A percentile compares a stretch with the other conserved stretches of the same genome.
These are phyloP conservation scores for Aspergillus sp. DNA, from an alignment of 2,329 filamentous ascomycete species.

Conservation along the genomic window DNA sequence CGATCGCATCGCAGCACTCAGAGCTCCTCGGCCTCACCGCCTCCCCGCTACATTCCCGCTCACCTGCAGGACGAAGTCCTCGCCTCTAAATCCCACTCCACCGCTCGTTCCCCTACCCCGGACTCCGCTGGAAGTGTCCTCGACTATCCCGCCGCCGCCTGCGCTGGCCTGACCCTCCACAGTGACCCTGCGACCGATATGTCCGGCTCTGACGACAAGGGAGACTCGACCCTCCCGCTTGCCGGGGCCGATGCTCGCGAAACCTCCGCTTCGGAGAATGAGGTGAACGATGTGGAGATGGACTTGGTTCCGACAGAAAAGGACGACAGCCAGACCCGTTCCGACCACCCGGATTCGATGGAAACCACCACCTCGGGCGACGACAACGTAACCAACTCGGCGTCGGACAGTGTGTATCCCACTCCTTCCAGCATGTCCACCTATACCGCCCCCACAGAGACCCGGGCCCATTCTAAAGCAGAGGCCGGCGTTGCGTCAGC, in stretches of 20 bases:
- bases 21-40: conserved; percentile 33
- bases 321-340: conserved; percentile 23
- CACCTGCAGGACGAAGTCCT: conserved; percentile 57
- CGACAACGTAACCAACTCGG: conserved; percentile 29
- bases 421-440: conserved; percentile 43
- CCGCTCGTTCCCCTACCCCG: conserved; percentile 40
- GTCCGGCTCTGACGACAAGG: conserved; percentile 39
- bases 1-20: conserved; percentile 26
- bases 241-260: conserved; percentile 29
- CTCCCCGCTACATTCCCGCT: conserved; percentile 55
- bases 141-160: conserved; percentile 54
- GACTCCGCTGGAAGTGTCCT: conserved; percentile 29
- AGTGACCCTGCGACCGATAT: conserved; percentile 48
- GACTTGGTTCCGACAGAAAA: conserved; percentile 20
- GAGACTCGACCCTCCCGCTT: conserved; percentile 25
- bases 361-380: conserved; percentile 44
- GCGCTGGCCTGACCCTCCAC: conserved; percentile 53
- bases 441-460: conserved; percentile 32
- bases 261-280: conserved; percentile 33
- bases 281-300: conserved; percentile 23
- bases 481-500: conserved; percentile 25
- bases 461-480: conserved; percentile 29
- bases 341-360: conserved; percentile 41
- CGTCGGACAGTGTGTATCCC: conserved; percentile 38
- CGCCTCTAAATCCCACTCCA: conserved; percentile 33